A percentile compares a stretch with the other conserved stretches of the same genome.
phyloP scores from a whole-genome alignment of 108 stramenopile genomes.

The Mayamaea pseudoterrestris region DNA sequence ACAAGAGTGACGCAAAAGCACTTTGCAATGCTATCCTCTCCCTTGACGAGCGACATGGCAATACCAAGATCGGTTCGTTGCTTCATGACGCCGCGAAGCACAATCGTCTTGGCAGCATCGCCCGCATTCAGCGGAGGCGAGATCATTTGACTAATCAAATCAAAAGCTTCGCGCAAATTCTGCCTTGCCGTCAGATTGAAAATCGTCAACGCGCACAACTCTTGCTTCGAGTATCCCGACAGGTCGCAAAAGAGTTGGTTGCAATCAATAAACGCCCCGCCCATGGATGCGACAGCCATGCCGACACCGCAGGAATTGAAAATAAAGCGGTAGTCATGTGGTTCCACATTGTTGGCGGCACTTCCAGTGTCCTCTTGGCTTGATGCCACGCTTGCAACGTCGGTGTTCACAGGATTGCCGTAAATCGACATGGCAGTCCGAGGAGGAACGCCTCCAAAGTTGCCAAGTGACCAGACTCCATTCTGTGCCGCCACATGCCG shows the following conservation, averaged over 20 bases:
- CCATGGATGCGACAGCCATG: conserved; percentile 86
- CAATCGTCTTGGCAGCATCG: conserved; percentile 22
- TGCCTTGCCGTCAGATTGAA: conserved; percentile 72
- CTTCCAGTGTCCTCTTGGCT: neutral
- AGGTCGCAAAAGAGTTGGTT: conserved; percentile 67
- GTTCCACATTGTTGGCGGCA: conserved; percentile 21
- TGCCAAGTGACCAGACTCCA: conserved; percentile 59
- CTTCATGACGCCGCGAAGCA: conserved; percentile 32
- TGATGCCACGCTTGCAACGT: too few species aligned
- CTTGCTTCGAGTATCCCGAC: conserved; percentile 55
- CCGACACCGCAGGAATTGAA: conserved; percentile 74
- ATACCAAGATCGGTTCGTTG: conserved; percentile 60
- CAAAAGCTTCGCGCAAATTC: conserved; percentile 74
- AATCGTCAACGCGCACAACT: conserved; percentile 74
- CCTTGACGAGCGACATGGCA: conserved; percentile 52
- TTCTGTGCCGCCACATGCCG: conserved; percentile 49
- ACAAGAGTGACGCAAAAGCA: conserved; percentile 77
- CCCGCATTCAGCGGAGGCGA: conserved; percentile 39
- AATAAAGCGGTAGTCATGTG: conserved; percentile 59
- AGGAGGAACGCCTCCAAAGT: conserved; percentile 55
- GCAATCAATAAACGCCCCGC: conserved; percentile 84
- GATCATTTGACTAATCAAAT: conserved; percentile 77
- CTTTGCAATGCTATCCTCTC: conserved; percentile 61
- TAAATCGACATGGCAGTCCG: conserved; percentile 32
- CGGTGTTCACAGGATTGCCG: neutral